phyloP scores from a whole-genome alignment of 768 basidiomycete species.

The Rhodotorula babjevae region DNA sequence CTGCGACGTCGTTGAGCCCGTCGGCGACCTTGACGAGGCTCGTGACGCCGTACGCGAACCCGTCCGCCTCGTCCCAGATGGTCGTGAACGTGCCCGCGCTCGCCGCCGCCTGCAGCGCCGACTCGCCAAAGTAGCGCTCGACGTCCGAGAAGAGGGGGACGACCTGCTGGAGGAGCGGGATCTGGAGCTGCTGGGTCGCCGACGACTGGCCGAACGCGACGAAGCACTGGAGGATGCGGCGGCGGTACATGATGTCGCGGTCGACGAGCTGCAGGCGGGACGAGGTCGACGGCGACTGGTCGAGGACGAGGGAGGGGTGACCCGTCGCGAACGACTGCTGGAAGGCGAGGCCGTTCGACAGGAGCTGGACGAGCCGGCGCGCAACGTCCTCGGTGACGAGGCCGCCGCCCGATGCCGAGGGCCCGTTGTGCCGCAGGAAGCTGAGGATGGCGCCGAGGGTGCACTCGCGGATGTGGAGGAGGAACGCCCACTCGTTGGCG shows the following conservation, averaged over 20 bases:
- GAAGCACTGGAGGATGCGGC: constrained; percentile 86
- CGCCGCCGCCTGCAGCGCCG: constrained; percentile 81
- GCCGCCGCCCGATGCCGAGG: constrained; percentile 48
- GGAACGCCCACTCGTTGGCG: constrained; percentile 78
- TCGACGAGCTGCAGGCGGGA: constrained; percentile 59
- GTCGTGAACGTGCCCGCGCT: constrained; percentile 75
- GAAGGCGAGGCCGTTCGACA: constrained; percentile 86
- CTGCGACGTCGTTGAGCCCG: constrained; percentile 28
- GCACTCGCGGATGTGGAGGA: constrained; percentile 82
- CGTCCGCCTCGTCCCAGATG: constrained; percentile 81
- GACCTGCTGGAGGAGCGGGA: constrained; percentile 70
- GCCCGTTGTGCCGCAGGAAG: constrained; percentile 72
- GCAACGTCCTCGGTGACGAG: constrained; percentile 87
- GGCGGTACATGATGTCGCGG: constrained; percentile 74
- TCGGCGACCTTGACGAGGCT: constrained; percentile 48
- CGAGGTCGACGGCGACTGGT: constrained; percentile 44
- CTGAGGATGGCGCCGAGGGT: constrained; percentile 81
- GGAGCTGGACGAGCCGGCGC: constrained; percentile 74
- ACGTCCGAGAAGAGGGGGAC: constrained; percentile 78
- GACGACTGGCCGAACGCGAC: constrained; percentile 67
- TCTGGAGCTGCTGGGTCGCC: constrained; percentile 77
- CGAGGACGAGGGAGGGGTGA: constrained; percentile 60
- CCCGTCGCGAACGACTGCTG: constrained; percentile 73
- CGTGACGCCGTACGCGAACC: constrained; percentile 87
- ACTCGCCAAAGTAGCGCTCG: constrained; percentile 69